Base-by-base conservation (phyloP, 768 basidiomycete genomes). In the Rhizopogon sp. region DNA sequence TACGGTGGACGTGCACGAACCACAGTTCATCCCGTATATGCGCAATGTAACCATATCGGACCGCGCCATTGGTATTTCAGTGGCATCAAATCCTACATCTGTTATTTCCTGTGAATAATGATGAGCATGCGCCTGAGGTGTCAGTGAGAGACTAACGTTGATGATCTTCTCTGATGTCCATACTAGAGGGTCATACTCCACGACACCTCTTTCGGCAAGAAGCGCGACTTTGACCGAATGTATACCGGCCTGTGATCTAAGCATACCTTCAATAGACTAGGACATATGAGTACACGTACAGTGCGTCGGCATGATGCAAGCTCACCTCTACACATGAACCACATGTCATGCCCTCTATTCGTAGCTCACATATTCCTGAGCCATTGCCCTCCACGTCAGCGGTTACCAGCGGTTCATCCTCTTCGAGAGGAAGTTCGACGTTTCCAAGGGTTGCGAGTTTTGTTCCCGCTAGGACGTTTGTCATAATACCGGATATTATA, bases 21-120 rank as follows among this genome's bases (percentile, higher is more conserved):
- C 83, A 65, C 89, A 93, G 31, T 88, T 93, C 93, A 96, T 94
- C 67, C 93, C 93, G 65, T 89, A 95, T 66, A 96, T 80, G 35
- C 86, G 84, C 22, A 96, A 78, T 11, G 80, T 85, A 50, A 93
- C 78, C 1, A 76, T 75, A 63, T 95, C 90, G 5, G 81, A 76
- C 17, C 81, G 79, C 42, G 76, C 67, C 2, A 81, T 76, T 0
- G 87, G 87, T 46, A 96, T 84, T 50, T 84, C 75, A 0, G 87
- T 82, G 2, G 93, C 91, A 68, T 93, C 93, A 65, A 97, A 97
- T 8, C 93, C 93, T 53, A 94, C 86, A 71, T 95, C 93, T 3
- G 87, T 88, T 56, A 96, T 92, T 80, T 94, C 93, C 89, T 94
- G 69, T 37, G 41, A 13, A 31, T 6, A 42, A 40, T 17, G 17